phyloP scores from a whole-genome alignment of 1,284 basidiomycete genomes.

The Cystobasidium slooffiae region DNA sequence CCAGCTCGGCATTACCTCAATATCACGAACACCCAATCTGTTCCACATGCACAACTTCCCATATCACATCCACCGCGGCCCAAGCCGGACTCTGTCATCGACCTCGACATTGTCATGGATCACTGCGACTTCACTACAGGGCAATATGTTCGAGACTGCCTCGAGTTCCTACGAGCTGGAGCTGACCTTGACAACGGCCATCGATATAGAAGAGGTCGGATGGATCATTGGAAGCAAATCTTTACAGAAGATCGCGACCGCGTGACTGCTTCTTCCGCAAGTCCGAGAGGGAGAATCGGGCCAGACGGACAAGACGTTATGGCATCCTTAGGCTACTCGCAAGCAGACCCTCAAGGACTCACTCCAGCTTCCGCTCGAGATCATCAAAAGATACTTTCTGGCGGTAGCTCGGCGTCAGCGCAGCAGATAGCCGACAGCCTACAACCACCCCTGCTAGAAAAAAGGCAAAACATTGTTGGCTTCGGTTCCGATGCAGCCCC shows the following conservation, averaged over 20 bases:
- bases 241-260: constrained; percentile 65
- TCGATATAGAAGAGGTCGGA: constrained; percentile 65
- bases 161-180: constrained; percentile 71
- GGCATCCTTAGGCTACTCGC: constrained; percentile 31
- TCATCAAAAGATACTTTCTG: constrained; percentile 16
- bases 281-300: background rate
- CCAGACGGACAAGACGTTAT: constrained; percentile 41
- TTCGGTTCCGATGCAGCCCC: constrained; percentile 52
- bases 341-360: constrained; percentile 24
- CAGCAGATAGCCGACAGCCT: background rate
- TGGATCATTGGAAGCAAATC: constrained; percentile 69
- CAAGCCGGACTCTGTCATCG: constrained; percentile 75
- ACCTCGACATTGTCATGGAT: constrained; percentile 83
- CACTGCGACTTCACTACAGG: constrained; percentile 81
- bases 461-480: constrained; percentile 33
- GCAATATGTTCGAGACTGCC: constrained; percentile 76
- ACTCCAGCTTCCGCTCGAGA: constrained; percentile 23
- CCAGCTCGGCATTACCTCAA: constrained; percentile 76
- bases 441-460: constrained; percentile 5
- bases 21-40: constrained; percentile 58
- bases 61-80: constrained; percentile 72
- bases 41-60: constrained; percentile 66
- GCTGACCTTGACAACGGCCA: constrained; percentile 68
- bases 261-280: background rate
- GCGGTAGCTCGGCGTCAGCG: background rate